These are phyloP conservation scores for Domatiomyces globalis DNA, from an alignment of 2,329 filamentous ascomycete genomes.

Conservation along the genomic window DNA sequence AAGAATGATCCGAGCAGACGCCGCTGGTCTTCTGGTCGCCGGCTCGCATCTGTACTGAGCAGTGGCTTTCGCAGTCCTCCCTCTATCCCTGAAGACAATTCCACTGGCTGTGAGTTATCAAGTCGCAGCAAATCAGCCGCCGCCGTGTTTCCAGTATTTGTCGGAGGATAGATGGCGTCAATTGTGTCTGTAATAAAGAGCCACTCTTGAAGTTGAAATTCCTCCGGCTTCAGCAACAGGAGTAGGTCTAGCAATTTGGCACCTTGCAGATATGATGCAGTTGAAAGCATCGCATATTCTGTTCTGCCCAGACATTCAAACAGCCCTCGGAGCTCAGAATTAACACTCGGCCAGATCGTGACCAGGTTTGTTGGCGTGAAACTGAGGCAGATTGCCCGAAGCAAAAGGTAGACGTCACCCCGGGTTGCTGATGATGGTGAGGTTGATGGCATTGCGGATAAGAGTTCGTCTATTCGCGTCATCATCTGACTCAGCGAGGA, in stretches of 20 bases:
- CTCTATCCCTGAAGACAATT: constrained; percentile 8
- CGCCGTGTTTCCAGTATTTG: constrained; percentile 53
- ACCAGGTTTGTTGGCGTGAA: constrained; percentile 68
- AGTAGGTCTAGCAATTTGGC: constrained; percentile 86
- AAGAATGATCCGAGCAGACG: constrained; percentile 79
- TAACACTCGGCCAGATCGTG: constrained; percentile 79
- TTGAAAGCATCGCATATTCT: constrained; percentile 62
- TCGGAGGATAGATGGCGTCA: constrained; percentile 77
- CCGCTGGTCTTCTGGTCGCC: constrained; percentile 50
- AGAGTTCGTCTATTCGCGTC: constrained; percentile 74
- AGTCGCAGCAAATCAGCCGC: constrained; percentile 47
- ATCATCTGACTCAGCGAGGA: constrained; percentile 58
- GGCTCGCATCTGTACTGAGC: constrained; percentile 34
- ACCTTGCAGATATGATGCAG: constrained; percentile 66
- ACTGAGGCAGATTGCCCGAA: constrained; percentile 67
- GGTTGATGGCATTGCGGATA: constrained; percentile 69
- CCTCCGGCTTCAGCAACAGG: constrained; percentile 75
- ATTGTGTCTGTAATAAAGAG: constrained; percentile 94
- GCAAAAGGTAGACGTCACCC: constrained; percentile 77
- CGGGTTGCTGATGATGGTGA: constrained; percentile 83
- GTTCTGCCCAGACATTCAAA: constrained; percentile 52
- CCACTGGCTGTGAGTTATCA: constrained; percentile 7
- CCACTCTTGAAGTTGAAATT: constrained; percentile 98
- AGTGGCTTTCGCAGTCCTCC: constrained; percentile 26
- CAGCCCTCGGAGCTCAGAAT: constrained; percentile 67